Conservation (phyloP, 441 rosid species). For the Croton setiger region DNA sequence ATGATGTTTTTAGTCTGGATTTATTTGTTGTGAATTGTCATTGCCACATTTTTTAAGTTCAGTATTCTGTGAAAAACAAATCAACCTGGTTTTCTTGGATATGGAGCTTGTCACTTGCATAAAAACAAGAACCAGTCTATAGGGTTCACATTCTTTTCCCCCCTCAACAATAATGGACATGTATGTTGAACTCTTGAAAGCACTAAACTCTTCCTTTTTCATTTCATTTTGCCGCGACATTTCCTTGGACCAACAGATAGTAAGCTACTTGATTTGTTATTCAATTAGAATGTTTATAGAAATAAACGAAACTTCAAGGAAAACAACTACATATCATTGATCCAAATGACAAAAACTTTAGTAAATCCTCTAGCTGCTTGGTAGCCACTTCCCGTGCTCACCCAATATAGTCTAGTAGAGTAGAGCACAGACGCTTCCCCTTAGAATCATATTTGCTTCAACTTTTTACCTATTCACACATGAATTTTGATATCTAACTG, state of each 20-base stretch:
- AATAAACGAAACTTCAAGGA: not conserved
- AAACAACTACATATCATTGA: not conserved
- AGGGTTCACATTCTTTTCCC: no score
- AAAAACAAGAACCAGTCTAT: no score
- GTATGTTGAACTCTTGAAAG: not conserved
- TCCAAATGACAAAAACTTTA: not conserved
- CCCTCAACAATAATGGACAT: not conserved
- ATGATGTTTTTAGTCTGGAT: not conserved
- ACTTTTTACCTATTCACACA: not conserved
- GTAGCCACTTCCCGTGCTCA: no score
- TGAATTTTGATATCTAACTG: no score
- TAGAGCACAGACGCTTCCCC: no score
- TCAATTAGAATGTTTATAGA: not conserved
- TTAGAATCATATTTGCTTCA: not conserved
- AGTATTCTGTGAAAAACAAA: not conserved
- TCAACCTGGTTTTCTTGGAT: no score
- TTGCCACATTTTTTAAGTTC: not conserved
- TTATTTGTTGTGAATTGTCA: not conserved
- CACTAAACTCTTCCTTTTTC: not conserved
- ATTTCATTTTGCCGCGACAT: no score
- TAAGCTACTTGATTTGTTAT: no score
- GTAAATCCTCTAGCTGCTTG: not conserved
- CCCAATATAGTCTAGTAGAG: no score
- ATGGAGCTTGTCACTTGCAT: no score
- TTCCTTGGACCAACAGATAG: no score